Percentiles rank a stretch among this genome's conserved stretches.
Conservation (phyloP, 768 basidiomycete species). For the Pleurotus ostreatus region DNA sequence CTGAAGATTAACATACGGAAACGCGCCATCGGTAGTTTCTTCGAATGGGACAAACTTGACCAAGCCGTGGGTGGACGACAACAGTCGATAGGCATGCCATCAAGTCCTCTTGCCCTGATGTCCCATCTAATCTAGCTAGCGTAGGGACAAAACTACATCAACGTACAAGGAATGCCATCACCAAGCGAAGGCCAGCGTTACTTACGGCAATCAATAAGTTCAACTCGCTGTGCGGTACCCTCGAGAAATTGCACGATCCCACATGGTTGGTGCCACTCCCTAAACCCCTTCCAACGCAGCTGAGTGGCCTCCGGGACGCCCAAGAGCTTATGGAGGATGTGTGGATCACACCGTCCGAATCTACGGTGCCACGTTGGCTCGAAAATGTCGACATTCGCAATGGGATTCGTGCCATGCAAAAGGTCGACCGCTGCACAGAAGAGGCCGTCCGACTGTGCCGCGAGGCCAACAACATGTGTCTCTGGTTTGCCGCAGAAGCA, state of each 20-base stretch:
- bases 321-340: slow-evolving; percentile 31
- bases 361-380: slow-evolving; percentile 25
- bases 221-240: slow-evolving; percentile 20
- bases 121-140: neutral
- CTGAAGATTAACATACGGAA: slow-evolving; percentile 36
- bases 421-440: slow-evolving; percentile 24
- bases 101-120: slow-evolving; percentile 7
- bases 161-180: slow-evolving; percentile 24
- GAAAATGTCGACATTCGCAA: slow-evolving; percentile 23
- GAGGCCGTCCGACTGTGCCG: slow-evolving; percentile 19
- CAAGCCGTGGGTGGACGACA: slow-evolving; percentile 26
- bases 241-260: slow-evolving; percentile 17
- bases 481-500: slow-evolving; percentile 29
- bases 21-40: slow-evolving; percentile 28
- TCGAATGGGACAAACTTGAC: slow-evolving; percentile 33
- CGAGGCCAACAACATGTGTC: slow-evolving; percentile 30
- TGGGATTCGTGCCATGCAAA: slow-evolving; percentile 18
- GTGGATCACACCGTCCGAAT: slow-evolving; percentile 21
- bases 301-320: slow-evolving; percentile 20
- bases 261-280: slow-evolving; percentile 28
- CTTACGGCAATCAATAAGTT: slow-evolving; percentile 23
- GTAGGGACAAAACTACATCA: slow-evolving; percentile 33
- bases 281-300: slow-evolving; percentile 22
- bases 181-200: slow-evolving; percentile 25
- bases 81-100: slow-evolving; percentile 22